These are phyloP conservation scores for Tephrocybe sp. DNA, from an alignment of 768 basidiomycete genomes.

Conservation along the genomic window DNA sequence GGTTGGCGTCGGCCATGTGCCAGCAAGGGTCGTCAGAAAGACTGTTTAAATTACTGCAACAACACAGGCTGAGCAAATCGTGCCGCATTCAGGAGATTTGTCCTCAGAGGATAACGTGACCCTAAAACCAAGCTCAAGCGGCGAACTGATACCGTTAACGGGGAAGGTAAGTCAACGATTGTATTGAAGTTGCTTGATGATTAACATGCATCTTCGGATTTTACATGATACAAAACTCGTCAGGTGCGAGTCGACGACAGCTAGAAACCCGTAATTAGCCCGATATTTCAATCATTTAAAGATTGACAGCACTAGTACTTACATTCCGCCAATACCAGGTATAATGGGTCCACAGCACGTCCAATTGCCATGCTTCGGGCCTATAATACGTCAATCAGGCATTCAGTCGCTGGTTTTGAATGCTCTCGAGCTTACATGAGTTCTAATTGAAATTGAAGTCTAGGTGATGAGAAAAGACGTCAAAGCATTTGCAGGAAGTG, in stretches of 20 bases:
- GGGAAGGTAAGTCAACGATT: not conserved
- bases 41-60: no score
- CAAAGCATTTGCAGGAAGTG: not conserved
- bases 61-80: no score
- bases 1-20: no score
- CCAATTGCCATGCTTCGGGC: not conserved
- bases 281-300: not conserved
- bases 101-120: no score
- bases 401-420: not conserved
- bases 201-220: not conserved
- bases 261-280: not conserved
- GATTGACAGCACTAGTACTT: not conserved
- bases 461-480: not conserved
- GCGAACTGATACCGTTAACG: not conserved
- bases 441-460: not conserved
- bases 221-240: not conserved
- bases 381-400: not conserved
- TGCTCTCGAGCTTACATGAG: not conserved
- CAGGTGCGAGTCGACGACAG: slow-evolving; percentile 2
- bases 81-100: no score
- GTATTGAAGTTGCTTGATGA: not conserved
- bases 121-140: no score
- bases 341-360: slow-evolving; percentile 3
- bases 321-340: not conserved
- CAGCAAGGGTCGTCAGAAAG: no score